phyloP scores from a whole-genome alignment of 164 flowering plant genomes.

The Vitis labrusca region DNA sequence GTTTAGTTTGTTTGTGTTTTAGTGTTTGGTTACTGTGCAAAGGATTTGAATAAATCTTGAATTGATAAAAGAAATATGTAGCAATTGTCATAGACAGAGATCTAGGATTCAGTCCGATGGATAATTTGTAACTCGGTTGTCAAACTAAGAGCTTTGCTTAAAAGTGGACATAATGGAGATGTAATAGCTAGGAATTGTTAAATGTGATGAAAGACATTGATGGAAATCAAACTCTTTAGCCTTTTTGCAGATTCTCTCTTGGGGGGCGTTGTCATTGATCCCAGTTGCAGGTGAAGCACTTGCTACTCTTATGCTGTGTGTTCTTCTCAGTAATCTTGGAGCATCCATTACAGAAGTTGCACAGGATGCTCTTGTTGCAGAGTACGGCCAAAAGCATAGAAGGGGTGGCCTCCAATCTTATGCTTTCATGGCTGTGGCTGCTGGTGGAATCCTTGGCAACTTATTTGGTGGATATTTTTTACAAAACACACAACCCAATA shows the following conservation, averaged over 20 bases:
- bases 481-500: conserved; percentile 42
- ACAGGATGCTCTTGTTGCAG: conserved; percentile 84
- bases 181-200: too few relatives aligned
- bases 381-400: conserved; percentile 58
- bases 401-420: conserved; percentile 74
- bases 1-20: too few relatives aligned
- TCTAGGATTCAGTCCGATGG: too few relatives aligned
- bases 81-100: too few relatives aligned
- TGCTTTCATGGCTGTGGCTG: conserved; percentile 76
- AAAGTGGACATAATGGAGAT: too few relatives aligned
- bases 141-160: too few relatives aligned
- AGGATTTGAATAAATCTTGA: too few relatives aligned
- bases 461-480: conserved; percentile 67
- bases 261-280: conserved; percentile 67
- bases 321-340: conserved; percentile 78
- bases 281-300: conserved; percentile 52
- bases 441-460: conserved; percentile 82
- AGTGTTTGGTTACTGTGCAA: too few relatives aligned
- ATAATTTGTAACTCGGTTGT: too few relatives aligned
- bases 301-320: conserved; percentile 61
- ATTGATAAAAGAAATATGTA: too few relatives aligned
- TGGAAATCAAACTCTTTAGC: conserved; percentile 36
- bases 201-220: conserved; percentile 10
- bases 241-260: conserved; percentile 74
- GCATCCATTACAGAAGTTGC: conserved; percentile 91